Evolutionary conservation across 2,329 filamentous ascomycete genomes (phyloP).

Genomic region (Clarireedia hainanense): DNA sequence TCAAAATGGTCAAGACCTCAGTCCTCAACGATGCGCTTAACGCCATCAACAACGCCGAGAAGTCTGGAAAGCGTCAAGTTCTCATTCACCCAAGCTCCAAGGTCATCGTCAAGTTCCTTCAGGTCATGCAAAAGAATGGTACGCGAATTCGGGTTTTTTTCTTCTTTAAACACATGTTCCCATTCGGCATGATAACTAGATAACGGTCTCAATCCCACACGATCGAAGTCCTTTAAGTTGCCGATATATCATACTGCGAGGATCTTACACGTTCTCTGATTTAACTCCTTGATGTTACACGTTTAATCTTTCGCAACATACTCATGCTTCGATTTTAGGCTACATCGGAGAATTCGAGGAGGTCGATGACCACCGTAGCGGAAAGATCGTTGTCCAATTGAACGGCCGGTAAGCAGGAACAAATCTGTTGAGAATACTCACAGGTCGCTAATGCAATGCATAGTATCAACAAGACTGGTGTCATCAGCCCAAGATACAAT

Average conservation of each 20-base stretch:
- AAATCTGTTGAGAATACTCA: not conserved
- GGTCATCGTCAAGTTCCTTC: slow-evolving; percentile 99
- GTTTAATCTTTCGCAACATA: slow-evolving; percentile 94
- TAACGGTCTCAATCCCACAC: slow-evolving; percentile 77
- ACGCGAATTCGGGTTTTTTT: slow-evolving; percentile 35
- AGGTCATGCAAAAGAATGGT: slow-evolving; percentile 99
- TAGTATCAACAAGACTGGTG: slow-evolving; percentile 93
- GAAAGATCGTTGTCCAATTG: slow-evolving; percentile 99
- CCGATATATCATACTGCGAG: slow-evolving; percentile 88
- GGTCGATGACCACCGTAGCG: slow-evolving; percentile 97
- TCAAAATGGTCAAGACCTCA: slow-evolving; percentile 97
- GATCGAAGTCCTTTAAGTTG: slow-evolving; percentile 99
- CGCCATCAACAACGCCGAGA: slow-evolving; percentile 99
- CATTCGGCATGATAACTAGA: slow-evolving; percentile 99
- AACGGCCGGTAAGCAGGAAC: slow-evolving; percentile 65
- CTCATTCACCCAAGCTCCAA: slow-evolving; percentile 97
- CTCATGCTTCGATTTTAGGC: slow-evolving; percentile 56
- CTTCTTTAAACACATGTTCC: slow-evolving; percentile 4
- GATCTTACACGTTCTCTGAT: slow-evolving; percentile 97
- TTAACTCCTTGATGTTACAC: slow-evolving; percentile 65
- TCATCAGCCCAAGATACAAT: slow-evolving; percentile 99
- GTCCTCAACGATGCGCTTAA: slow-evolving; percentile 99
- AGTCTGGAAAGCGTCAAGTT: slow-evolving; percentile 98
- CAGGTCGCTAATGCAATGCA: not conserved
- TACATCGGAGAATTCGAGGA: slow-evolving; percentile 99